These are phyloP conservation scores for Barnettozyma californica DNA, from an alignment of 805 yeast species.

Conservation along the genomic window DNA sequence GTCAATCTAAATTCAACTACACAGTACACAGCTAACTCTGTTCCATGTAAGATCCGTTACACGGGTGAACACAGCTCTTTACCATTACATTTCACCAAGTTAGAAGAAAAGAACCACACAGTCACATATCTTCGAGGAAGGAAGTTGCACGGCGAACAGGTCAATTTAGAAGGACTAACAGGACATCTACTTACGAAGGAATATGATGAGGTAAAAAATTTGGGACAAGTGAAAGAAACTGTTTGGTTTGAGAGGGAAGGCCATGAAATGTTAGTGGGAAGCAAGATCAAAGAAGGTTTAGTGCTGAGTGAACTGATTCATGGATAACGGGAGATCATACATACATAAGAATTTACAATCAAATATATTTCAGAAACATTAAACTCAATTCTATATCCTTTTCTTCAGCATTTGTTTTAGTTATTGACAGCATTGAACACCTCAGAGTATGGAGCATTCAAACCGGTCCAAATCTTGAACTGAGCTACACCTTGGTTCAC, in stretches of 20 bases:
- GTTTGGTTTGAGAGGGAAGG: conserved; percentile 37
- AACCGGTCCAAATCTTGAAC: conserved; percentile 70
- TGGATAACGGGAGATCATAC: conserved; percentile 5
- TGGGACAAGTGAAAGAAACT: conserved; percentile 14
- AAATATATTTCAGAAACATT: too few species aligned
- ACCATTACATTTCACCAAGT: conserved; percentile 16
- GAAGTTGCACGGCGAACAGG: conserved; percentile 27
- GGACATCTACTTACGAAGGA: conserved; percentile 21
- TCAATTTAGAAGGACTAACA: conserved; percentile 6
- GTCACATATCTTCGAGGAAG: conserved; percentile 32
- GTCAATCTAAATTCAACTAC: neutral
- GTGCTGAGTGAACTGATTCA: conserved; percentile 24
- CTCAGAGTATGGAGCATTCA: conserved; percentile 55
- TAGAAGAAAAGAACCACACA: conserved; percentile 6
- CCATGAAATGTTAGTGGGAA: conserved; percentile 20
- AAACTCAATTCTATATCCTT: too few species aligned
- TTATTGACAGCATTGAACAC: conserved; percentile 54
- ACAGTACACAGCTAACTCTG: conserved; percentile 15
- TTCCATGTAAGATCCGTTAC: conserved; percentile 25
- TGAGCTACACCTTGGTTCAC: conserved; percentile 92
- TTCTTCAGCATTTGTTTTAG: neutral
- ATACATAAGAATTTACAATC: neutral
- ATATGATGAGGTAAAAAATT: conserved; percentile 15
- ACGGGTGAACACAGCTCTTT: conserved; percentile 17
- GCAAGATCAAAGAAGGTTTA: conserved; percentile 26